Evolutionary conservation across 495 filamentous ascomycete species (phyloP).

Genomic region (Hypoxylon subgilvum): DNA sequence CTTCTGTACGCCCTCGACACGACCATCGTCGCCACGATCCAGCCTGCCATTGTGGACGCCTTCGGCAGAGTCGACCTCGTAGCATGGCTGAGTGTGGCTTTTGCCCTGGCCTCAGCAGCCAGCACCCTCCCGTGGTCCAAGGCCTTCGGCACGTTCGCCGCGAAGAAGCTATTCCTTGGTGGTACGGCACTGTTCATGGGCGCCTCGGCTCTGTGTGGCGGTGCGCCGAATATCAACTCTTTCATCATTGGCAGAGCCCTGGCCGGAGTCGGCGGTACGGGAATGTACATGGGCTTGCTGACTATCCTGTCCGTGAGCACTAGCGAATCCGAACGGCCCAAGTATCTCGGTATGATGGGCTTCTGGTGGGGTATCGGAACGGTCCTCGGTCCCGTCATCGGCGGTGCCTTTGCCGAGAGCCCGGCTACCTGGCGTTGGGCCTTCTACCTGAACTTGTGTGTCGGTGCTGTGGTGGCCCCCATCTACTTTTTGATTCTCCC

Average conservation of each 20-base stretch:
- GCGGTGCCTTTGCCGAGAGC: conserved; percentile 61
- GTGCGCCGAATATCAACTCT: conserved; percentile 57
- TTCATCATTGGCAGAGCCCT: conserved; percentile 60
- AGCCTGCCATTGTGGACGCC: too few species aligned
- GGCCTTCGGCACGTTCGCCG: too few species aligned
- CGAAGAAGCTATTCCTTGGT: too few species aligned
- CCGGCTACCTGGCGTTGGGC: conserved; percentile 59
- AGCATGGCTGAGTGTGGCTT: too few species aligned
- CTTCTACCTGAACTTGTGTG: conserved; percentile 70
- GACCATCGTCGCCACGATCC: too few species aligned
- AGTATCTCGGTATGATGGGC: background rate
- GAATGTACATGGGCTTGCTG: conserved; percentile 59
- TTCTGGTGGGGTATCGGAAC: conserved; percentile 56
- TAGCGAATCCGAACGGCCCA: conserved; percentile 10
- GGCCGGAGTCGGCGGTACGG: conserved; percentile 52
- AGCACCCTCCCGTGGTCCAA: too few species aligned
- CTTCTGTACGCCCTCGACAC: too few species aligned
- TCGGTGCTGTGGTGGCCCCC: conserved; percentile 59
- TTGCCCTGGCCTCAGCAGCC: too few species aligned
- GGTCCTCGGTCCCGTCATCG: conserved; percentile 64
- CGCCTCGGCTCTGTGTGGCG: conserved; percentile 62
- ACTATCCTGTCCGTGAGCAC: conserved; percentile 49
- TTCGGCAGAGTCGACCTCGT: too few species aligned
- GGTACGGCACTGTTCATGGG: too few species aligned
- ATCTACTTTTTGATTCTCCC: conserved; percentile 62